A percentile compares a stretch with the other conserved stretches of the same genome.
Conservation (phyloP, 1,139 yeast species). For the Yamadazyma jaroonii region DNA sequence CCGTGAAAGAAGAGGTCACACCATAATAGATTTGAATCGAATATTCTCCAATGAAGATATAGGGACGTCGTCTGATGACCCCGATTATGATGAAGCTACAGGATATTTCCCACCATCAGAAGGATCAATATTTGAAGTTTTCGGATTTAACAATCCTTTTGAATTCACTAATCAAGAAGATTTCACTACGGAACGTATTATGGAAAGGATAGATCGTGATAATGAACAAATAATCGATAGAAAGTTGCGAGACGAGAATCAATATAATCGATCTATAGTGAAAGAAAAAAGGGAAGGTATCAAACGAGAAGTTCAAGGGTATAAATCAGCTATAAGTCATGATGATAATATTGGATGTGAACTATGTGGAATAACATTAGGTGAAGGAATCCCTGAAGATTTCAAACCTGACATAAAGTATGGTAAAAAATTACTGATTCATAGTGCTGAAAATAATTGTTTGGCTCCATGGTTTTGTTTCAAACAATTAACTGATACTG, state of each 20-base stretch:
- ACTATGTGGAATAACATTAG: slow-evolving; percentile 67
- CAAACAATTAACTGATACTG: slow-evolving; percentile 49
- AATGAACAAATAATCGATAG: slow-evolving; percentile 36
- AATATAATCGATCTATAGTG: slow-evolving; percentile 27
- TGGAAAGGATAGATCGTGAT: slow-evolving; percentile 42
- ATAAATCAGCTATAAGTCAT: slow-evolving; percentile 37
- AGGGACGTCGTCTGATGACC: slow-evolving; percentile 6
- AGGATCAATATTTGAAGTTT: background rate
- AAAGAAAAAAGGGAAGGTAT: slow-evolving; percentile 28
- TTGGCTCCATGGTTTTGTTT: slow-evolving; percentile 67
- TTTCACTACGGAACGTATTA: slow-evolving; percentile 17
- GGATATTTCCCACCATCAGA: slow-evolving; percentile 3
- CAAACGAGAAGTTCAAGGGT: slow-evolving; percentile 22
- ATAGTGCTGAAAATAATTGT: slow-evolving; percentile 30
- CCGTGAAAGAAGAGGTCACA: slow-evolving; percentile 4
- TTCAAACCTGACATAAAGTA: slow-evolving; percentile 36
- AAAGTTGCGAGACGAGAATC: slow-evolving; percentile 30
- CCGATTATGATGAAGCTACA: slow-evolving; percentile 6
- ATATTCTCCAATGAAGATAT: background rate
- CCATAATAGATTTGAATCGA: background rate
- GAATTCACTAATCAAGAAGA: background rate
- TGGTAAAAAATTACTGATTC: slow-evolving; percentile 24
- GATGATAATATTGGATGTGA: slow-evolving; percentile 50
- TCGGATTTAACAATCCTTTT: slow-evolving; percentile 1
- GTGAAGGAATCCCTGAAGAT: slow-evolving; percentile 64